phyloP scores from a whole-genome alignment of 805 yeast species.

The Saccharomycopsis fermentans region DNA sequence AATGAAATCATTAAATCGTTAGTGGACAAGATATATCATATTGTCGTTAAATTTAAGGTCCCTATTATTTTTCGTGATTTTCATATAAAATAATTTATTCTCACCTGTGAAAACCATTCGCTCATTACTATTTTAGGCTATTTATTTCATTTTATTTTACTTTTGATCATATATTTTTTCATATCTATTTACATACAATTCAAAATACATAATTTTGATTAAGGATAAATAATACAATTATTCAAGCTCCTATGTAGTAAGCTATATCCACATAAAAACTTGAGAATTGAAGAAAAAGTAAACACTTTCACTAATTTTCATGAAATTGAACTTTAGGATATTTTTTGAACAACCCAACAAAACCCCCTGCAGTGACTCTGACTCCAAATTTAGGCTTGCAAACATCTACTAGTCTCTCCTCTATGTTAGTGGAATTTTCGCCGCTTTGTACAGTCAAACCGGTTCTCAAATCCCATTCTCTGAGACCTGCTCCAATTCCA shows the following conservation, averaged over 20 bases:
- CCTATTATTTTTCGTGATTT: neutral
- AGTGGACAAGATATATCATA: neutral
- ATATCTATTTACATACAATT: neutral
- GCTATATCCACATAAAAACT: neutral
- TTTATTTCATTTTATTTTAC: neutral
- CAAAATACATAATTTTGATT: neutral
- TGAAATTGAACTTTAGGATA: neutral
- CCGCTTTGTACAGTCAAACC: slow-evolving; percentile 22
- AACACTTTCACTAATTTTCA: neutral
- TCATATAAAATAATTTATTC: neutral
- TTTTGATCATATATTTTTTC: neutral
- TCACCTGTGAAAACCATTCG: neutral
- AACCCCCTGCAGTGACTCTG: slow-evolving; percentile 41
- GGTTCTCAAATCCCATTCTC: slow-evolving; percentile 41
- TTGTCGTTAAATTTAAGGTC: neutral
- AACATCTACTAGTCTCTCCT: slow-evolving; percentile 32
- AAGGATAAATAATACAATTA: neutral
- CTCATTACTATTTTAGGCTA: neutral
- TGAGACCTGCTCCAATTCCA: slow-evolving; percentile 42
- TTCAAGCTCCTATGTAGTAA: neutral
- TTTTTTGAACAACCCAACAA: slow-evolving; percentile 35
- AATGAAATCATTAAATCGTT: no score
- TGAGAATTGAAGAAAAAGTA: neutral
- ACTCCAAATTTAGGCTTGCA: slow-evolving; percentile 43
- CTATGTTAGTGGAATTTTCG: slow-evolving; percentile 6